phyloP scores from a whole-genome alignment of 768 basidiomycete genomes.

The Russula sp. region DNA sequence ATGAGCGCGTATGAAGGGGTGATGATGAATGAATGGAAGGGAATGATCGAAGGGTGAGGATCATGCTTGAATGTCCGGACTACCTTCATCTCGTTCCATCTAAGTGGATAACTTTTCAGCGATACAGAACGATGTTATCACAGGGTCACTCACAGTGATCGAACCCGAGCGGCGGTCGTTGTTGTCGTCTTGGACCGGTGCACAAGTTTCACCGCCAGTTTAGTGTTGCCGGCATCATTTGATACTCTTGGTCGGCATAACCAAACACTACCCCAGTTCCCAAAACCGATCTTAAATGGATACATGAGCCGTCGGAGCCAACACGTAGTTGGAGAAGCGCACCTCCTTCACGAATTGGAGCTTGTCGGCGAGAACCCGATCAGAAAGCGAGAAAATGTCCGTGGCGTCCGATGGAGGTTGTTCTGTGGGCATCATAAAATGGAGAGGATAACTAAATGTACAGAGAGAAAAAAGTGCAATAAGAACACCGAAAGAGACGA shows the following conservation, averaged over 20 bases:
- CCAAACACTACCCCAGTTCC: constrained; percentile 94
- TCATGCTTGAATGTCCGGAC: constrained; percentile 79
- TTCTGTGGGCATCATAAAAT: constrained; percentile 34
- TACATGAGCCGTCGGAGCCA: constrained; percentile 16
- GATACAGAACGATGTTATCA: not conserved
- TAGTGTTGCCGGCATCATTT: constrained; percentile 43
- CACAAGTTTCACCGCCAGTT: constrained; percentile 91
- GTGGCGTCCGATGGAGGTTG: constrained; percentile 39
- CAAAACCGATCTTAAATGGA: constrained; percentile 68
- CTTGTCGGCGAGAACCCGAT: constrained; percentile 65
- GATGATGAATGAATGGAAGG: constrained; percentile 92
- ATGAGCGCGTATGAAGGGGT: constrained; percentile 88
- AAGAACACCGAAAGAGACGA: not conserved
- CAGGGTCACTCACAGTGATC: constrained; percentile 63
- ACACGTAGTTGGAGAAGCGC: constrained; percentile 27
- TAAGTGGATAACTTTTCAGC: constrained; percentile 34
- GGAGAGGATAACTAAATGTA: constrained; percentile 26
- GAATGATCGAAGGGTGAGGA: constrained; percentile 88
- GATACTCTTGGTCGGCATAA: constrained; percentile 60
- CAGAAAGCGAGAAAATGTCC: constrained; percentile 73
- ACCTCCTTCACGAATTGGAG: constrained; percentile 78
- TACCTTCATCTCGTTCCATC: constrained; percentile 99
- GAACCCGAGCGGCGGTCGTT: constrained; percentile 84
- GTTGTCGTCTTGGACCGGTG: constrained; percentile 78
- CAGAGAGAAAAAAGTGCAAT: constrained; percentile 8